Conservation (phyloP, 768 basidiomycete genomes). For the Termitomyces sp. region DNA sequence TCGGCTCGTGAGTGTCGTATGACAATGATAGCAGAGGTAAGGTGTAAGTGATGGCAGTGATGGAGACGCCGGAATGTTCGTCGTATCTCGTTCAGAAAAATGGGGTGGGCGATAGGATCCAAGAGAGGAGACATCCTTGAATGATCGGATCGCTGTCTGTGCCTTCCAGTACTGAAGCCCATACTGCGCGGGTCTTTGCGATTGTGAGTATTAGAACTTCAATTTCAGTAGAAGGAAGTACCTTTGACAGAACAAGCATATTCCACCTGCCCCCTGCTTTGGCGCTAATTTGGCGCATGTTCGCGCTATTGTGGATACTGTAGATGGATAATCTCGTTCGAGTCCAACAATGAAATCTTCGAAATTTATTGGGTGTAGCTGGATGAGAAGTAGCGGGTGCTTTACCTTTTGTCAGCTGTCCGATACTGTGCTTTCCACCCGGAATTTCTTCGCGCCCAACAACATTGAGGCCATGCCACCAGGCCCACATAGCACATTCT, state of each 20-base stretch:
- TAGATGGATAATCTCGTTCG: slow-evolving; percentile 81
- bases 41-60: slow-evolving; percentile 23
- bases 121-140: slow-evolving; percentile 22
- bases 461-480: slow-evolving; percentile 59
- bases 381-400: not conserved
- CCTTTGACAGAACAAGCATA: slow-evolving; percentile 66
- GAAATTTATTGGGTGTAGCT: not conserved
- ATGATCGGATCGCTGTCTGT: slow-evolving; percentile 65
- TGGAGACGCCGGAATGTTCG: not conserved
- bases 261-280: slow-evolving; percentile 42
- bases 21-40: slow-evolving; percentile 51
- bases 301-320: slow-evolving; percentile 76
- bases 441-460: slow-evolving; percentile 41
- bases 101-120: slow-evolving; percentile 20
- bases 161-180: slow-evolving; percentile 71
- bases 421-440: slow-evolving; percentile 53
- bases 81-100: not conserved
- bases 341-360: slow-evolving; percentile 76
- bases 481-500: slow-evolving; percentile 72
- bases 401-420: slow-evolving; percentile 64
- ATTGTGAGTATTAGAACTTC: not conserved
- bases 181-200: slow-evolving; percentile 52
- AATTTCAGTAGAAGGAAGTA: slow-evolving; percentile 15
- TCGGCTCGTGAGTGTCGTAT: slow-evolving; percentile 50
- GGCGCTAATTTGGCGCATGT: slow-evolving; percentile 77